Base-by-base conservation (phyloP, 169 alveolate species). In the Eimeria sp. region DNA sequence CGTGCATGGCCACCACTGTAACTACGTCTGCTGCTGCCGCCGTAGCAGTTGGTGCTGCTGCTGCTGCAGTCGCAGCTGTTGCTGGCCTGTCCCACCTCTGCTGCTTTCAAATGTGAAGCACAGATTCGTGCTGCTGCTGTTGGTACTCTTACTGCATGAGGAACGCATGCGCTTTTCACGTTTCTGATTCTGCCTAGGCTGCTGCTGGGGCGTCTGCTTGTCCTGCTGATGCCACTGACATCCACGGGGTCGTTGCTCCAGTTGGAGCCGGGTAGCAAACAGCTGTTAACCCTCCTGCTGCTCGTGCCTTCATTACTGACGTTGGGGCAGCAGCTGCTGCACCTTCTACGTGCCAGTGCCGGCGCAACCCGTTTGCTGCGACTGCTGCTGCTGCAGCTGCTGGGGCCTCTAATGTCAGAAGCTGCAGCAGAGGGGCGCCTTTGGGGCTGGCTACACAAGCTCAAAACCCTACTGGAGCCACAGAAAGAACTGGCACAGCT, bases 21-120 rank as follows among this genome's bases (percentile, higher is more conserved):
- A 49, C 88, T 78, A 45, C 88, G 88, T 27, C 65, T 78, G 88
- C 88, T 47, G 88, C 88, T 78, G 88, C 88, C 40, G 67, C 88
- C 67, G 88, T 47, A 47, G 47, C 18, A 78, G 88, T 51, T 6
- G 45, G 13, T 49, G 88, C 40, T 78, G 88, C 88, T 45, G 65
- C 87, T 45, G 87, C 88, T 14, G 65, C 40, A 25, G 67, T 49
- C 25, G 67, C 65, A 22, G 67, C 88, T 45, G 65, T 67, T 47
- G 25, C 65, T 78, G 67, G 70, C 47, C 10, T 13, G 67, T 43
- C 65, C 67, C 88, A 25, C 65, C 34, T 45, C 45, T 78, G 45
- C 13, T 78, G 88, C 11, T 9, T 27, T 78, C n/a, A 25, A 78
- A 40, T 49, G 88, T 78, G 45, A 45, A 3, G 45, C 61, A 49